Evolutionary conservation across 805 yeast genomes (phyloP).

Genomic region (Myxozyma nipponensis): DNA sequence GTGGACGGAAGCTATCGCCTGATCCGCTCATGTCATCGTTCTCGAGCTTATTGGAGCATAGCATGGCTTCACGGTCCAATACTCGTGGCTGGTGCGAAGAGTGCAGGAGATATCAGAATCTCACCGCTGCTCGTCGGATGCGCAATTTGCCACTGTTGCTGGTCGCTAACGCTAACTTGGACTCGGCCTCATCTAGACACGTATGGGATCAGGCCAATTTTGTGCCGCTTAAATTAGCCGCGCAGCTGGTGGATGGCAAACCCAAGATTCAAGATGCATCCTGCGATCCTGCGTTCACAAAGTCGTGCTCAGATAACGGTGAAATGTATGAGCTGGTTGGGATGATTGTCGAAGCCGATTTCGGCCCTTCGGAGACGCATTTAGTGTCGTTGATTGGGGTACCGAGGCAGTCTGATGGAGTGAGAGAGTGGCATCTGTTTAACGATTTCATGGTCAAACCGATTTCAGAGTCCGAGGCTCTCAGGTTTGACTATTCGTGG

Average conservation of each 20-base stretch:
- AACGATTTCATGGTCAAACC: conserved; percentile 86
- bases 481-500: conserved; percentile 71
- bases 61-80: conserved; percentile 35
- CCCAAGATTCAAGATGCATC: conserved; percentile 5
- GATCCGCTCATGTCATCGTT: conserved; percentile 11
- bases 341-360: conserved; percentile 36
- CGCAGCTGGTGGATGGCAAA: conserved; percentile 6
- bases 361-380: conserved; percentile 34
- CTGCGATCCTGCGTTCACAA: background rate
- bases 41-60: conserved; percentile 26
- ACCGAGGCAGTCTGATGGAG: conserved; percentile 18
- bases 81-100: conserved; percentile 52
- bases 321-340: conserved; percentile 36
- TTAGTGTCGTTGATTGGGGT: conserved; percentile 37
- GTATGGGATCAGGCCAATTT: conserved; percentile 24
- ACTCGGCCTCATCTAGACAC: conserved; percentile 26
- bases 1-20: too few species aligned
- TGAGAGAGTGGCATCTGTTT: conserved; percentile 66
- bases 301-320: background rate
- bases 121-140: conserved; percentile 52
- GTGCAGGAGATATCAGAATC: conserved; percentile 49
- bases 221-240: conserved; percentile 18
- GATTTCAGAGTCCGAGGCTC: conserved; percentile 70
- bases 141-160: conserved; percentile 62
- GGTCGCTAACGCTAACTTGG: conserved; percentile 55